Conservation (phyloP, 176 grass and related monocot species). For the Aegilops tauschii region DNA sequence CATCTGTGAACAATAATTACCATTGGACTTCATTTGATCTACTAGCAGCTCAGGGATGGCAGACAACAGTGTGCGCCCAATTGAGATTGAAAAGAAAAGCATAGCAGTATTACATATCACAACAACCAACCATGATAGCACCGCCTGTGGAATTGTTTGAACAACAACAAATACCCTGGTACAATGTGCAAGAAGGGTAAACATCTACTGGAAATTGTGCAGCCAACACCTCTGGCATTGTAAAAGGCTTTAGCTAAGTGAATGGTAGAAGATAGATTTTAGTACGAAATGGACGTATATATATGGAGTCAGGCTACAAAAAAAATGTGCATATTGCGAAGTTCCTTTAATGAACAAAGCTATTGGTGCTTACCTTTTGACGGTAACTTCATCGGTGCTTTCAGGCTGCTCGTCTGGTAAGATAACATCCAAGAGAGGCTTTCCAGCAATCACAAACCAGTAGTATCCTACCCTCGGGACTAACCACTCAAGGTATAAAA, state of each 20-base stretch:
- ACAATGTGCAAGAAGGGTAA: conserved; percentile 19
- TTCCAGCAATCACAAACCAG: conserved; percentile 7
- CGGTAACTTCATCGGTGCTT: conserved; percentile 2
- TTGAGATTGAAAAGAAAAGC: conserved; percentile 36
- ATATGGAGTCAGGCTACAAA: background rate
- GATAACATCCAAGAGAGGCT: background rate
- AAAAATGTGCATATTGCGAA: background rate
- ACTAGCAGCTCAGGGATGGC: conserved; percentile 35
- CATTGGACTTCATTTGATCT: conserved; percentile 41
- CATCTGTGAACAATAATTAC: conserved; percentile 36
- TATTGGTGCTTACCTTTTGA: conserved; percentile 17
- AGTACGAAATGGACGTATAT: background rate
- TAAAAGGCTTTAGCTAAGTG: background rate
- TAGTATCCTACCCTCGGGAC: background rate
- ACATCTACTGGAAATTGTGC: background rate
- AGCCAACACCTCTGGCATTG: background rate
- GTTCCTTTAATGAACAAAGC: background rate
- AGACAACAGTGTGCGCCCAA: conserved; percentile 46
- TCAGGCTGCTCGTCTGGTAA: background rate
- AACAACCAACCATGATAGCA: conserved; percentile 34
- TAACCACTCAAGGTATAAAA: conserved; percentile 33
- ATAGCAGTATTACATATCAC: conserved; percentile 41
- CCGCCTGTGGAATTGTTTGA: conserved; percentile 21
- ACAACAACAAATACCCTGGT: conserved; percentile 25
- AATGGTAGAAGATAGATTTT: background rate